Conservation (phyloP, 495 filamentous ascomycete species). For the Podospora anserina region DNA sequence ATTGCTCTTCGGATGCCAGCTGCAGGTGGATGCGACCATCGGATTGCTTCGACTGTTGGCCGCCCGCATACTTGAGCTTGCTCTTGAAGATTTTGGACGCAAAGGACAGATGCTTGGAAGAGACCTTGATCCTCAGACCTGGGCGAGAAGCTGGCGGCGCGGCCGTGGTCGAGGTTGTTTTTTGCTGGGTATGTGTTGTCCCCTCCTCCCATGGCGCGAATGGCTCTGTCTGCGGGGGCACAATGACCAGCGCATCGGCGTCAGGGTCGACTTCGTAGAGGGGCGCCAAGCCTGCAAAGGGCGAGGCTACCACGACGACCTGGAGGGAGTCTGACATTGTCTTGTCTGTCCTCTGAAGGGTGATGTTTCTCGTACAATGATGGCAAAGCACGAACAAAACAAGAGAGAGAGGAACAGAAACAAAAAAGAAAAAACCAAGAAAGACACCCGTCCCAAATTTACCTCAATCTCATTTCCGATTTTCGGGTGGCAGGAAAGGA, state of each 20-base stretch:
- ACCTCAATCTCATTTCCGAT: background rate
- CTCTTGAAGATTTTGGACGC: slow-evolving; percentile 48
- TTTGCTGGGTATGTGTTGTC: background rate
- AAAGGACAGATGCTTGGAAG: slow-evolving; percentile 49
- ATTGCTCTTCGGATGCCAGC: slow-evolving; percentile 26
- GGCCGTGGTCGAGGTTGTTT: slow-evolving; percentile 1
- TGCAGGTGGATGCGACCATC: slow-evolving; percentile 45
- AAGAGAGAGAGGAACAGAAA: background rate
- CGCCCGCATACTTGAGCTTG: slow-evolving; percentile 29
- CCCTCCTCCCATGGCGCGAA: slow-evolving; percentile 21
- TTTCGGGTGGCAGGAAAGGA: background rate
- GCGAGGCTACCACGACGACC: slow-evolving; percentile 25
- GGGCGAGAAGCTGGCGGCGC: slow-evolving; percentile 13
- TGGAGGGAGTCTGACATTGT: slow-evolving; percentile 24
- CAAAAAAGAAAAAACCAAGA: background rate
- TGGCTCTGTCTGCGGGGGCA: slow-evolving; percentile 15
- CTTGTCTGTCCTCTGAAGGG: background rate
- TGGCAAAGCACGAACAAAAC: background rate
- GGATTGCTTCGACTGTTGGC: slow-evolving; percentile 21
- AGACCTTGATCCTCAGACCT: slow-evolving; percentile 43
- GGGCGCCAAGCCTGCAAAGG: slow-evolving; percentile 29
- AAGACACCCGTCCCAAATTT: background rate
- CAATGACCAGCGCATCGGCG: slow-evolving; percentile 32
- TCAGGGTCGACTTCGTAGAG: slow-evolving; percentile 35
- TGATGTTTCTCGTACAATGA: background rate